These are phyloP conservation scores for Schizonepeta tenuifolia DNA, from an alignment of 257 asterid genomes.

Conservation along the genomic window DNA sequence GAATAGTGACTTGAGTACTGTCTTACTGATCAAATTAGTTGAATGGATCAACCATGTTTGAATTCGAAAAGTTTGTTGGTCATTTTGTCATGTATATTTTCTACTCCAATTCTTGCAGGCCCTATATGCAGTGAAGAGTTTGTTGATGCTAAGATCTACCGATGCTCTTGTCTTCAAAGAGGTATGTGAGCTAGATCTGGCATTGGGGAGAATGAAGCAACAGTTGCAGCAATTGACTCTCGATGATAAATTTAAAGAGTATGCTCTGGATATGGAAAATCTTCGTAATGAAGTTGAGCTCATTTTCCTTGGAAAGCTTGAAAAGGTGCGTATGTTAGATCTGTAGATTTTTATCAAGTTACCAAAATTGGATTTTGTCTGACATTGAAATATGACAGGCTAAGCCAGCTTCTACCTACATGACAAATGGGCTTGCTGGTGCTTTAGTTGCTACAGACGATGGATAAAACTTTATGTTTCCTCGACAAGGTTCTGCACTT, in stretches of 20 bases:
- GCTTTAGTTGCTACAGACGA: slow-evolving; percentile 18
- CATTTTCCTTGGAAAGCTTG: slow-evolving; percentile 52
- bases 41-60: slow-evolving; percentile 7
- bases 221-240: slow-evolving; percentile 53
- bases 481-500: not conserved
- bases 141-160: slow-evolving; percentile 54
- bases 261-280: slow-evolving; percentile 62
- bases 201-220: slow-evolving; percentile 51
- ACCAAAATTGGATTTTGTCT: slow-evolving; percentile 19
- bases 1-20: not conserved
- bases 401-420: slow-evolving; percentile 36
- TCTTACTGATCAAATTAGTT: slow-evolving; percentile 4
- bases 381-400: slow-evolving; percentile 39
- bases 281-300: slow-evolving; percentile 69
- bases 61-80: not conserved
- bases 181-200: slow-evolving; percentile 55
- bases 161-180: slow-evolving; percentile 62
- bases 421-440: slow-evolving; percentile 30
- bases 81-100: slow-evolving; percentile 2
- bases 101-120: slow-evolving; percentile 51
- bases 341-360: not conserved
- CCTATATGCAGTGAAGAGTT: slow-evolving; percentile 64
- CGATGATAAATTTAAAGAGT: slow-evolving; percentile 54
- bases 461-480: slow-evolving; percentile 4
- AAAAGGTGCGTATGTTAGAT: slow-evolving; percentile 39